Conservation (phyloP, 2,329 filamentous ascomycete species). For the Fusarium napiforme region DNA sequence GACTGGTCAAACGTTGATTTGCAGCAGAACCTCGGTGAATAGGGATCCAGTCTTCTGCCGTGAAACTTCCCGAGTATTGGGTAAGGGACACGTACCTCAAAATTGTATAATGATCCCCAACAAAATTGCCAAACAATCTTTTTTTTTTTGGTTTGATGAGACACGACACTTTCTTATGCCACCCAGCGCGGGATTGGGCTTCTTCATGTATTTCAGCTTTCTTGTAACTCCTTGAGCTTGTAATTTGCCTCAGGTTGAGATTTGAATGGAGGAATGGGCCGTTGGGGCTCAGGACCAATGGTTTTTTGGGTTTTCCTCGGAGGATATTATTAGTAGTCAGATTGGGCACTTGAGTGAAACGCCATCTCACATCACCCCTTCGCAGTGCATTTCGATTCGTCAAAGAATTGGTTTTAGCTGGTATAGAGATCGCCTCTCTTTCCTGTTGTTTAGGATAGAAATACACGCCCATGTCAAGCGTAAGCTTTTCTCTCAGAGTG, state of each 20-base stretch:
- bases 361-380: slow-evolving; percentile 8
- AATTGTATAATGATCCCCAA: slow-evolving; percentile 36
- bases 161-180: slow-evolving; percentile 38
- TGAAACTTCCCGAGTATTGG: background rate
- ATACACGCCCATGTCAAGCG: slow-evolving; percentile 35
- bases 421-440: slow-evolving; percentile 44
- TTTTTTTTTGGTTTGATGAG: slow-evolving; percentile 38
- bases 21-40: slow-evolving; percentile 48
- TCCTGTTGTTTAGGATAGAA: slow-evolving; percentile 37
- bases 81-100: slow-evolving; percentile 26
- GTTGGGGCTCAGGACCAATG: background rate
- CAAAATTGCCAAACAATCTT: slow-evolving; percentile 34
- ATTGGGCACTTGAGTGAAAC: slow-evolving; percentile 38
- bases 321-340: slow-evolving; percentile 21
- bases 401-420: slow-evolving; percentile 37
- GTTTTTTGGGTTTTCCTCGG: background rate
- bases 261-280: slow-evolving; percentile 1
- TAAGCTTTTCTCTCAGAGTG: background rate
- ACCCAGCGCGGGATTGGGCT: slow-evolving; percentile 26
- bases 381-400: slow-evolving; percentile 29
- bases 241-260: slow-evolving; percentile 16
- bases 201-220: slow-evolving; percentile 40
- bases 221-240: slow-evolving; percentile 27
- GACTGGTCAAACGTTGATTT: slow-evolving; percentile 55
- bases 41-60: slow-evolving; percentile 20